Evolutionary conservation across 2,329 filamentous ascomycete genomes (phyloP), one percentile per base, ranked within the genome.

Genomic region (Colletotrichum sp.): DNA sequence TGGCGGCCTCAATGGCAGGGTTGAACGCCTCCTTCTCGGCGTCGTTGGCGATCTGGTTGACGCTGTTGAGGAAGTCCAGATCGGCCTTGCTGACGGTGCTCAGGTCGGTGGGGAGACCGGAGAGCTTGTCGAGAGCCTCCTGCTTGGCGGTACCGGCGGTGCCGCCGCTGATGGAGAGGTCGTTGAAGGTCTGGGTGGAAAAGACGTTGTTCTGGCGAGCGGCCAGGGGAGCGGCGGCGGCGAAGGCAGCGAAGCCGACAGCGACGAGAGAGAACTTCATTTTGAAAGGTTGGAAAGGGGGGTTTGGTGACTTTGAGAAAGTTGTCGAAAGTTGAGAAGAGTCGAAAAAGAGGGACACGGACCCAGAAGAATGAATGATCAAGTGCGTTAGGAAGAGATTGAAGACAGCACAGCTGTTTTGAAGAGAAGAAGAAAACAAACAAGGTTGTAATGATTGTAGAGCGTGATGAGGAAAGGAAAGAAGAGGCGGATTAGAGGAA

Each of bases 21-120:
- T 91, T 91, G 82, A 91, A 92, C 3, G 86, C 90, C 2, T 87
- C 82, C 0, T 80, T 84, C 80, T 92, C 90, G 3, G 89, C 90
- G 65, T 88, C 84, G 79, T 92, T 90, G 73, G 88, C 88, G 30
- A 88, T 89, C 67, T 85, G 81, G 78, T 91, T 90, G 76, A 90
- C 89, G 5, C 84, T 86, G 78, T 88, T 84, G 66, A 92, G 83
- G 78, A 89, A 86, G 34, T 85, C 83, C 26, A 90, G 80, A 76
- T 92, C 90, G 8, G 82, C 83, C 21, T 85, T 72, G 32, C 86
- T 85, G 30, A 90, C 88, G 13, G 81, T 85, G 63, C 83, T 84
- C 12, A 87, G 80, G 78, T 90, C 85, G 63, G 86, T 83, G 21
- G 78, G 79, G 24, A 88, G 78, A 73, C 83, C 79, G 76, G 79